A percentile compares a stretch with the other conserved stretches of the same genome.
These are phyloP conservation scores for Helotiales sp. DNA, from an alignment of 2,329 filamentous ascomycete genomes.

Conservation along the genomic window DNA sequence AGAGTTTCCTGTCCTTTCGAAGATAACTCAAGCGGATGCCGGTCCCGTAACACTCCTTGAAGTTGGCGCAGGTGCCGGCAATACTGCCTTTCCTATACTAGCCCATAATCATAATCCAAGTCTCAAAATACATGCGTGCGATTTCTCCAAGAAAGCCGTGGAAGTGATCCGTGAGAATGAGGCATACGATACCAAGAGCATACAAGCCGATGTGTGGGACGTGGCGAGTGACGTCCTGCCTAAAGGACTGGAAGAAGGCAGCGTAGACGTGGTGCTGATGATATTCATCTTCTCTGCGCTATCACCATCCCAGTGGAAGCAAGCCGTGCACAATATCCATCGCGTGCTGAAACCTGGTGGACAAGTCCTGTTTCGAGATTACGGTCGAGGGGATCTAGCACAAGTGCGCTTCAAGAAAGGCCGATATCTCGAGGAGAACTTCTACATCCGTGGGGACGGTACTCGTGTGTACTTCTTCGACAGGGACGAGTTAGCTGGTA, in stretches of 20 bases:
- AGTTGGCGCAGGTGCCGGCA: conserved; percentile 92
- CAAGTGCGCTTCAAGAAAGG: conserved; percentile 98
- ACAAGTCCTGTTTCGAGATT: conserved; percentile 93
- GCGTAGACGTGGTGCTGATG: conserved; percentile 88
- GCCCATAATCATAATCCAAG: conserved; percentile 78
- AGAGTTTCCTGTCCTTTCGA: conserved; percentile 86
- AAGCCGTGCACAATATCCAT: conserved; percentile 79
- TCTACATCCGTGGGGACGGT: conserved; percentile 93
- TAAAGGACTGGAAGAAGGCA: conserved; percentile 72
- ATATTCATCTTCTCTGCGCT: conserved; percentile 98
- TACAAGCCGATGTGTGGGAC: conserved; percentile 96
- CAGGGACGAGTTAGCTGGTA: conserved; percentile 72
- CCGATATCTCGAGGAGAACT: conserved; percentile 92
- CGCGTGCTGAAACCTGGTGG: conserved; percentile 87
- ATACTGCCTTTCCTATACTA: conserved; percentile 91
- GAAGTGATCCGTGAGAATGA: conserved; percentile 84
- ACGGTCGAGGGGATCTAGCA: conserved; percentile 90
- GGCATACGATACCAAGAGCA: conserved; percentile 68
- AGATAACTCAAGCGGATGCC: conserved; percentile 69
- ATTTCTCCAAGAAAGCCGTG: conserved; percentile 94
- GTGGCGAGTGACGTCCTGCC: conserved; percentile 72
- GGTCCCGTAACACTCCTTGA: conserved; percentile 76
- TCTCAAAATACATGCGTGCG: conserved; percentile 87
- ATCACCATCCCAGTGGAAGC: conserved; percentile 79
- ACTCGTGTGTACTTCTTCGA: conserved; percentile 99